Evolutionary conservation across 306 rosid species (phyloP).

Genomic region (Pterocarpus macrocarpus): DNA sequence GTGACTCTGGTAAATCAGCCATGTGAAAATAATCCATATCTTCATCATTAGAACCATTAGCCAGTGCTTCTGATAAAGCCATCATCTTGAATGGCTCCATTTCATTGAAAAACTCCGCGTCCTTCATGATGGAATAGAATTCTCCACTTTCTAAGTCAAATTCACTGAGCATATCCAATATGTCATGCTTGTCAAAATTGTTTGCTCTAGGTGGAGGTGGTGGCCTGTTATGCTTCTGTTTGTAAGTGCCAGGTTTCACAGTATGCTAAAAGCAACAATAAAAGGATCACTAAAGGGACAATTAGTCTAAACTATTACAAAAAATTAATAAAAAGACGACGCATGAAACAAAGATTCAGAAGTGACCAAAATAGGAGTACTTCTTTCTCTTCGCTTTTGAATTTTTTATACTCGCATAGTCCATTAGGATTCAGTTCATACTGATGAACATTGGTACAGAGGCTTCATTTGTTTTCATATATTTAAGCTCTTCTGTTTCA

Average conservation of each 20-base stretch:
- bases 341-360: not conserved
- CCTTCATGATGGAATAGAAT: constrained; percentile 48
- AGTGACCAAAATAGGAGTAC: not conserved
- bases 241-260: constrained; percentile 54
- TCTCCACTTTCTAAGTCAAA: constrained; percentile 48
- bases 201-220: constrained; percentile 43
- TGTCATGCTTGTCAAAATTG: constrained; percentile 30
- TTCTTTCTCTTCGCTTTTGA: not conserved
- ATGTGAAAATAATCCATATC: constrained; percentile 30
- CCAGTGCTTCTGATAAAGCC: constrained; percentile 43
- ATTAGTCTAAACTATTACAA: not conserved
- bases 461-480: not conserved
- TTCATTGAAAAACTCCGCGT: constrained; percentile 12
- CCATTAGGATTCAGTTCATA: constrained; percentile 15
- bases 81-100: constrained; percentile 46
- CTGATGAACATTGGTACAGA: not conserved
- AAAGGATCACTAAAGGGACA: constrained; percentile 23
- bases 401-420: not conserved
- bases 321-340: not conserved
- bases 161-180: constrained; percentile 51
- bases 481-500: not conserved
- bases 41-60: constrained; percentile 43
- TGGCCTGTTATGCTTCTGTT: constrained; percentile 50
- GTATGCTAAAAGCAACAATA: constrained; percentile 55
- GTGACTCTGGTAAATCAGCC: constrained; percentile 6